These are phyloP conservation scores for Nemophila menziesii DNA, from an alignment of 257 asterid genomes.

Conservation along the genomic window DNA sequence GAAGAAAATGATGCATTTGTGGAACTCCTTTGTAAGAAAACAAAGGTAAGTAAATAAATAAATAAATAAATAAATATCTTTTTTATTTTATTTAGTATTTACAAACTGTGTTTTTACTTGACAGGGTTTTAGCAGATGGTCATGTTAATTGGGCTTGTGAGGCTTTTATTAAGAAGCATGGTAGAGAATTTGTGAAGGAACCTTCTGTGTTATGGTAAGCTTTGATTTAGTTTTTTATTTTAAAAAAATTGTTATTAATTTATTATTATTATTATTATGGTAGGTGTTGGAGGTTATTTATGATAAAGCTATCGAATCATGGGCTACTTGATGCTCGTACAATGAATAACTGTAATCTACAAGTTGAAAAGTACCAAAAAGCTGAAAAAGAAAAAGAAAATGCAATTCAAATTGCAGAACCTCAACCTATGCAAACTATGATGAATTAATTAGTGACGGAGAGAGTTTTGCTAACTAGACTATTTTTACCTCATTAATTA, in stretches of 20 bases:
- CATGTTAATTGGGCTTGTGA: slow-evolving; percentile 98
- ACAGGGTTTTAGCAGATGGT: slow-evolving; percentile 96
- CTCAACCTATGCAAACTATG: too few species aligned
- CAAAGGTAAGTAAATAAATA: slow-evolving; percentile 44
- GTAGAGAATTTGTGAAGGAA: slow-evolving; percentile 39
- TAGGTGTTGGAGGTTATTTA: slow-evolving; percentile 95
- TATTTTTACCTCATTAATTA: too few species aligned
- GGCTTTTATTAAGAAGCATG: slow-evolving; percentile 78
- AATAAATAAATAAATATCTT: background rate
- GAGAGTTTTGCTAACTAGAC: too few species aligned
- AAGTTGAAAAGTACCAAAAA: slow-evolving; percentile 39
- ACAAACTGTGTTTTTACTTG: background rate
- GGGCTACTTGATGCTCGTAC: slow-evolving; percentile 91
- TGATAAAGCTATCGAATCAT: slow-evolving; percentile 89
- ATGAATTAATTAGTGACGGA: too few species aligned
- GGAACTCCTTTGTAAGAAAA: slow-evolving; percentile 96
- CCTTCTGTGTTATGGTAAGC: slow-evolving; percentile 72
- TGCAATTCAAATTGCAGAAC: too few species aligned
- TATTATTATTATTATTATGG: slow-evolving; percentile 1
- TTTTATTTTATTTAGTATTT: too few species aligned
- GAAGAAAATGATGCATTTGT: slow-evolving; percentile 92
- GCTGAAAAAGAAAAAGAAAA: too few species aligned
- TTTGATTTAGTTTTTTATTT: slow-evolving; percentile 8
- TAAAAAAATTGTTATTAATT: background rate
- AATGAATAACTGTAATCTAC: slow-evolving; percentile 59